Percentiles rank a stretch among this genome's conserved stretches.
Conservation (phyloP, 2,329 filamentous ascomycete genomes). For the Rhinocladiella mackenziei region DNA sequence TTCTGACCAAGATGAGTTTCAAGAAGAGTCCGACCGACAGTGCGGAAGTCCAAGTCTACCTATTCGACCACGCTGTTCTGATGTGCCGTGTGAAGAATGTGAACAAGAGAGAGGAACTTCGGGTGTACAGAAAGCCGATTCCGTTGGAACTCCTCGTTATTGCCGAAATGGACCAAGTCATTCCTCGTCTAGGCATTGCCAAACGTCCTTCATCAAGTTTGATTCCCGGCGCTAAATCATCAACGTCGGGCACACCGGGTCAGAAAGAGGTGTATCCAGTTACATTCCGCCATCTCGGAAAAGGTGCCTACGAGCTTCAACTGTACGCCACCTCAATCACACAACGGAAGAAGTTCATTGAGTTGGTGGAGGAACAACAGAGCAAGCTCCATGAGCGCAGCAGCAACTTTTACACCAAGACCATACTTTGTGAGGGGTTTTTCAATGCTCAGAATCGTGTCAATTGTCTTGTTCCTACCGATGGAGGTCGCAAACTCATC, state of each 20-base stretch:
- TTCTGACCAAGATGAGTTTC: slow-evolving; percentile 89
- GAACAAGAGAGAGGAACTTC: slow-evolving; percentile 90
- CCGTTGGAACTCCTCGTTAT: slow-evolving; percentile 90
- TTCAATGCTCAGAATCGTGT: slow-evolving; percentile 85
- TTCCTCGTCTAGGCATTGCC: slow-evolving; percentile 71
- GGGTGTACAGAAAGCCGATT: slow-evolving; percentile 92
- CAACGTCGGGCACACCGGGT: slow-evolving; percentile 46
- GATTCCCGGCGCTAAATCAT: slow-evolving; percentile 57
- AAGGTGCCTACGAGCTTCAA: slow-evolving; percentile 88
- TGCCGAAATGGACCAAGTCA: slow-evolving; percentile 93
- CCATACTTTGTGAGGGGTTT: slow-evolving; percentile 74
- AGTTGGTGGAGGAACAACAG: slow-evolving; percentile 89
- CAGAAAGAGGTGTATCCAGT: slow-evolving; percentile 82
- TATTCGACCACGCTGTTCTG: slow-evolving; percentile 93
- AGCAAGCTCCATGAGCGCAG: slow-evolving; percentile 70
- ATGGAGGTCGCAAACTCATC: slow-evolving; percentile 90
- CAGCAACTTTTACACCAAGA: slow-evolving; percentile 67
- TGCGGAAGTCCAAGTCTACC: slow-evolving; percentile 85
- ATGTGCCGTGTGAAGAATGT: slow-evolving; percentile 86
- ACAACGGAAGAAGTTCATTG: slow-evolving; percentile 92
- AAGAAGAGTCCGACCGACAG: slow-evolving; percentile 89
- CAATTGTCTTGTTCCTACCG: slow-evolving; percentile 93
- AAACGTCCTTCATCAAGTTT: slow-evolving; percentile 88
- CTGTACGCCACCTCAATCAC: slow-evolving; percentile 82
- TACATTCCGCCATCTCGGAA: slow-evolving; percentile 92